phyloP scores from a whole-genome alignment of 768 basidiomycete species.

The Psilocybe cyanescens region DNA sequence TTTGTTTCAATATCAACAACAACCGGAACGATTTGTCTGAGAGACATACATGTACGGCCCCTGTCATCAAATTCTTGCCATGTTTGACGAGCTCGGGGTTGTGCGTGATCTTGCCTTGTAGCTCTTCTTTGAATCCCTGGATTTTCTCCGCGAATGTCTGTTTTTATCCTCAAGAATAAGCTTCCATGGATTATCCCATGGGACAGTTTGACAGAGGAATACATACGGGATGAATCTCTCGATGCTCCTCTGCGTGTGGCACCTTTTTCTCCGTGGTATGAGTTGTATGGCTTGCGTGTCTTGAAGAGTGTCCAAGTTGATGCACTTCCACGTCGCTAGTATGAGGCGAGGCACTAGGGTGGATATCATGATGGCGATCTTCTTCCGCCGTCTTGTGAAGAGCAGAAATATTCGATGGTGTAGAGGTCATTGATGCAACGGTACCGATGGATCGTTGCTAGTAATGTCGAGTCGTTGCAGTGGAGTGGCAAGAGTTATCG shows the following conservation, averaged over 20 bases:
- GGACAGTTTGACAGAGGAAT: neutral
- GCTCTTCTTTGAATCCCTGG: neutral
- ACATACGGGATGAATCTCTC: neutral
- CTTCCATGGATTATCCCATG: neutral
- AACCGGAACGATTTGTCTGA: too few species aligned
- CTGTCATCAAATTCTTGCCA: neutral
- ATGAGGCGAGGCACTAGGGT: neutral
- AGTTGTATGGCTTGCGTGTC: neutral
- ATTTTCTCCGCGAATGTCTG: neutral
- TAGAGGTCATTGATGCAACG: neutral
- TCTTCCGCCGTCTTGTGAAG: neutral
- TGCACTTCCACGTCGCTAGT: neutral
- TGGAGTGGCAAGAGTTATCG: too few species aligned
- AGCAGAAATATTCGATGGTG: neutral
- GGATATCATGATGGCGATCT: neutral
- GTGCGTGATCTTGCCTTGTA: neutral
- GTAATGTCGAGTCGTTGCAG: too few species aligned
- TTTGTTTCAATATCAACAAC: too few species aligned
- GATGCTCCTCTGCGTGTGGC: neutral
- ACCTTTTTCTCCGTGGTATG: neutral
- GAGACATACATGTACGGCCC: neutral
- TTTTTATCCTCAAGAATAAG: neutral
- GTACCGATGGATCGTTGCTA: neutral
- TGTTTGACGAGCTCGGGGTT: constrained; percentile 1
- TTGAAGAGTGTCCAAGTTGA: neutral